These are phyloP conservation scores for Monosporascus sp. DNA, from an alignment of 2,329 filamentous ascomycete species.

Conservation along the genomic window DNA sequence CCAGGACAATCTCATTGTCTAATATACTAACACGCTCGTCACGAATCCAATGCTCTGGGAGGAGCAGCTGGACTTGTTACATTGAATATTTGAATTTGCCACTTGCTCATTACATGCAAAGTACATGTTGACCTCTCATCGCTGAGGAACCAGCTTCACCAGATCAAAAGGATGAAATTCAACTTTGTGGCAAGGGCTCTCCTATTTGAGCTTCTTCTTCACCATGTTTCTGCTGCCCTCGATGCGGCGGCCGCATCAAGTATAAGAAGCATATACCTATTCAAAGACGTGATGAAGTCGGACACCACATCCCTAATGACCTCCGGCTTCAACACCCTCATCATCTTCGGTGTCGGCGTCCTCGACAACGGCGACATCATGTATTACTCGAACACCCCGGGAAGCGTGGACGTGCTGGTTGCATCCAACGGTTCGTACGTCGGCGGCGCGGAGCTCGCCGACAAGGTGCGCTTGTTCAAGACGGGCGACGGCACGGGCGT, in stretches of 20 bases:
- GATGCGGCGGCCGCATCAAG: slow-evolving; percentile 7
- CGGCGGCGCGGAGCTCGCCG: slow-evolving; percentile 41
- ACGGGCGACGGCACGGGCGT: slow-evolving; percentile 25
- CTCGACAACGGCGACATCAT: slow-evolving; percentile 37
- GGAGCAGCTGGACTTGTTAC: neutral
- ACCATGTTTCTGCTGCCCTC: slow-evolving; percentile 8
- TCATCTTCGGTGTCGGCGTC: slow-evolving; percentile 40
- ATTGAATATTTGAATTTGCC: neutral
- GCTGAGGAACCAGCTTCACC: neutral
- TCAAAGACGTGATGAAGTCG: slow-evolving; percentile 41
- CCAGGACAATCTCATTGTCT: too few species aligned
- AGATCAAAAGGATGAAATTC: slow-evolving; percentile 7
- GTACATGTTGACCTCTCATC: neutral
- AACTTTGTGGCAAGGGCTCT: slow-evolving; percentile 7
- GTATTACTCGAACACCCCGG: slow-evolving; percentile 39
- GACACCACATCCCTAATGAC: slow-evolving; percentile 35
- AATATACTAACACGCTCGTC: too few species aligned
- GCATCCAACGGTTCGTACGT: slow-evolving; percentile 39
- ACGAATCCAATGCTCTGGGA: neutral
- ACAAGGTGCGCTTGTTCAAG: slow-evolving; percentile 40
- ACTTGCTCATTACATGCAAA: neutral
- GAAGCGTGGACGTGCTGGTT: slow-evolving; percentile 29
- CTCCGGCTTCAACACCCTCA: slow-evolving; percentile 36
- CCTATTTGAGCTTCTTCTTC: slow-evolving; percentile 11
- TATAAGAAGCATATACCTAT: slow-evolving; percentile 31